Percentiles rank a stretch among this genome's conserved stretches.
Evolutionary conservation across 129 eudicot species (phyloP).

Genomic region (Lactuca saligna): DNA sequence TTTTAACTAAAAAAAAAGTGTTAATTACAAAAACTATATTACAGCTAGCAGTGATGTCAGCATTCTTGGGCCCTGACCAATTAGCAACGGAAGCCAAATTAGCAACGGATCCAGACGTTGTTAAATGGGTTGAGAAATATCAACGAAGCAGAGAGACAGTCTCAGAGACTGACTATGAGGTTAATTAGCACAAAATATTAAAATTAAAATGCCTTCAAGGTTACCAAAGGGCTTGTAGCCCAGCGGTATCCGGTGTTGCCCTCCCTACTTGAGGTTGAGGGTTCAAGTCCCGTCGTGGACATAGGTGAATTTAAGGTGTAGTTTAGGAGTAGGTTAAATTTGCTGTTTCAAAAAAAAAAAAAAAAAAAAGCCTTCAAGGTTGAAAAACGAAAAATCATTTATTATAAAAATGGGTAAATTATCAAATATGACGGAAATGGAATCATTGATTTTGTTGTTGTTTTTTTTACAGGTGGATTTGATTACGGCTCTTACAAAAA

Average conservation of each 20-base stretch:
- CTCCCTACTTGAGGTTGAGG: too few relatives aligned
- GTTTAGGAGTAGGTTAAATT: too few relatives aligned
- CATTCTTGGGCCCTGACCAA: constrained; percentile 95
- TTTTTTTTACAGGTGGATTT: constrained; percentile 71
- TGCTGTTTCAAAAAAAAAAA: too few relatives aligned
- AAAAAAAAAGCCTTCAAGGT: too few relatives aligned
- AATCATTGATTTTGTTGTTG: not conserved
- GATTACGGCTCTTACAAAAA: constrained; percentile 79
- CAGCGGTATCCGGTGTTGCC: too few relatives aligned
- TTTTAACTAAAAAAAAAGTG: not conserved
- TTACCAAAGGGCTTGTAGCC: too few relatives aligned
- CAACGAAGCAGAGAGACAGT: constrained; percentile 98
- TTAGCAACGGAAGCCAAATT: constrained; percentile 70
- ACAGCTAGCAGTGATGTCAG: constrained; percentile 99
- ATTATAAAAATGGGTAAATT: not conserved
- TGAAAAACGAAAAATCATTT: not conserved
- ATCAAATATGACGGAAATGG: not conserved
- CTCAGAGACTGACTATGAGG: constrained; percentile 95
- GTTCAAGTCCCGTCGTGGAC: too few relatives aligned
- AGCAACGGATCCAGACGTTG: constrained; percentile 77
- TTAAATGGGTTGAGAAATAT: constrained; percentile 89
- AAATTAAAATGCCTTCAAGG: too few relatives aligned
- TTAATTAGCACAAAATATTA: constrained; percentile 15
- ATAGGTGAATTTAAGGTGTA: too few relatives aligned
- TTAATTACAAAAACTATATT: not conserved